Percentiles rank a stretch among this genome's conserved stretches.
These are phyloP conservation scores for Raffaelea deltoideospora DNA, from an alignment of 2,329 filamentous ascomycete species.

Conservation along the genomic window DNA sequence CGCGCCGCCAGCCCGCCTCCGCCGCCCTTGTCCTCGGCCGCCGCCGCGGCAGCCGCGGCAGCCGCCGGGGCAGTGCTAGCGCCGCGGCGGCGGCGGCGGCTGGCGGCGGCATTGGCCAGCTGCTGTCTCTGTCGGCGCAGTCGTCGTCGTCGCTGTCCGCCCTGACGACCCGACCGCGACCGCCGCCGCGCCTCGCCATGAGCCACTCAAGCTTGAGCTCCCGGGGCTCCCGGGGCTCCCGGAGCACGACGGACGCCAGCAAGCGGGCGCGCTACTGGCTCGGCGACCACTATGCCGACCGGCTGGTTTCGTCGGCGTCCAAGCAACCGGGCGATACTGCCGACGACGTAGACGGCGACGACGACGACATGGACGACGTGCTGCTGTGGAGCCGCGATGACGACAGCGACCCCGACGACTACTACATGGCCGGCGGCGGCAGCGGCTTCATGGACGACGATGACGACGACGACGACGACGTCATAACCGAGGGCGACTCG, in stretches of 20 bases:
- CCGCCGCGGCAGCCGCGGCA: slow-evolving; percentile 7
- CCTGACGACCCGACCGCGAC: neutral
- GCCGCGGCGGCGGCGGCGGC: slow-evolving; percentile 7
- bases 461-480: slow-evolving; percentile 13
- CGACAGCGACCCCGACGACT: slow-evolving; percentile 40
- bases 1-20: slow-evolving; percentile 4
- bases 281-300: slow-evolving; percentile 45
- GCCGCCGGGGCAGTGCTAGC: slow-evolving; percentile 2
- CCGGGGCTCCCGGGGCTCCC: neutral
- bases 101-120: slow-evolving; percentile 1
- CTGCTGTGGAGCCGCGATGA: slow-evolving; percentile 43
- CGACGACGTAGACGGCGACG: slow-evolving; percentile 31
- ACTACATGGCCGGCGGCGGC: slow-evolving; percentile 29
- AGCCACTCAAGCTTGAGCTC: neutral
- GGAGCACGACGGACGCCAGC: slow-evolving; percentile 34
- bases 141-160: too few relatives aligned
- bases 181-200: neutral
- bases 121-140: slow-evolving; percentile 1
- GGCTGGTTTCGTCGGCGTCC: slow-evolving; percentile 25
- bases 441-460: slow-evolving; percentile 31
- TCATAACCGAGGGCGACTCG: slow-evolving; percentile 27
- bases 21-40: slow-evolving; percentile 1
- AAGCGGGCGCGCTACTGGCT: slow-evolving; percentile 87
- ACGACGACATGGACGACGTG: slow-evolving; percentile 33
- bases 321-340: too few relatives aligned